Base-by-base conservation (phyloP, 2,329 filamentous ascomycete genomes). In the Sporothrix mexicana region DNA sequence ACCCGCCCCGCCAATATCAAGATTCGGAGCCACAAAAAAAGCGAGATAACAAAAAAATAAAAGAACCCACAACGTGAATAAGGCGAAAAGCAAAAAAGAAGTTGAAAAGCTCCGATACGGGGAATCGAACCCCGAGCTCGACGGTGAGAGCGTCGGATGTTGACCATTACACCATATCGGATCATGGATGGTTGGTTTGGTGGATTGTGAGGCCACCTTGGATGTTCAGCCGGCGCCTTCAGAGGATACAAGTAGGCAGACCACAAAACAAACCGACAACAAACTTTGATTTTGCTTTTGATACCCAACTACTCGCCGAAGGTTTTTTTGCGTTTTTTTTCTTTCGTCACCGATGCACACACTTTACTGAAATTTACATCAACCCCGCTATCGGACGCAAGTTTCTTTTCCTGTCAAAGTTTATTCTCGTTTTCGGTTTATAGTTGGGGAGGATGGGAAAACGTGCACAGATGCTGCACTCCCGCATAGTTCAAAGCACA, bases 121-220 rank as follows among this genome's bases (percentile, higher is more conserved):
- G 74, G 72, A 74, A 74, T 75, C 74, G 74, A 75, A 75, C 74
- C 74, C 74, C 72, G 74, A 74, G 74, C 74, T 74, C 74, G 74
- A 74, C 72, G 74, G 74, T 73, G 72, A 75, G 74, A 75, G 74
- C 74, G 74, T 75, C 74, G 74, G 74, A 75, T 74, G 74, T 75
- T 75, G 72, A 62, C 74, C 74, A 75, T 75, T 75, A 75, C 74
- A 75, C 74, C 74, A 75, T 75, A 75, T 75, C 74, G 74, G 72
- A 75, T 74, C 7, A 53, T 69, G 20, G 71, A 68, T 51, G 15
- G 51, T 51, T 69, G 49, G 49, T 45, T 47, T 67, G 53, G 61
- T 61, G 45, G 17, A 41, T n/a, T 68, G 13, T 45, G 23, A 47
- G 2, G 9, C 30, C 5, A 36, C 55, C 55, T 64, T 66, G 61